Base-by-base conservation (phyloP, 768 basidiomycete genomes). In the Crucibulum laeve region DNA sequence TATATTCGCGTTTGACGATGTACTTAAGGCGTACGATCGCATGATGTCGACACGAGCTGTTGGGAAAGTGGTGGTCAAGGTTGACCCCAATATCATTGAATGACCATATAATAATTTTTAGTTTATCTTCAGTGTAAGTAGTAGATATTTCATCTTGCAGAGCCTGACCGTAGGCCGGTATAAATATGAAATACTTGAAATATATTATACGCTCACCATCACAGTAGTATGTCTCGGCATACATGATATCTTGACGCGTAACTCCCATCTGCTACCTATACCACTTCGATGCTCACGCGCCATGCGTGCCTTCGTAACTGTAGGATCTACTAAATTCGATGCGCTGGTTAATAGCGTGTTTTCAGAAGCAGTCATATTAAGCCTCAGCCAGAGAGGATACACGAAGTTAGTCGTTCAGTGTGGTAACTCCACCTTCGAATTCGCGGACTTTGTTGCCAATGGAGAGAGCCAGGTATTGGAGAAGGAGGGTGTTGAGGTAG, bases 281-380 rank as follows among this genome's bases (percentile, higher is more conserved):
- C n/a, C n/a, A n/a, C n/a, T n/a, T n/a, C n/a, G n/a, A n/a, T n/a
- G n/a, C n/a, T n/a, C n/a, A n/a, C n/a, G n/a, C n/a, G 19, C 18
- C 48, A 76, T 77, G 74, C 65, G 63, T 47, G 71, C 72, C 40
- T 83, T 97, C 62, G 75, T 91, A 49, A 94, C 93, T 3, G 87
- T 97, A 44, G 93, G 93, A 46, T 93, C 93, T 17, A 95, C 92
- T 15, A 71, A 74, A 54, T 96, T 95, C 67, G 84, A 92, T 60
- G 60, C 70, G 10, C 78, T 97, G 50, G 77, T 89, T 42, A 66
- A 80, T 48, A 60, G 71, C 17, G 71, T 74, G 14, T 68, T 91
- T 45, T 77, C 80, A 14, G 62, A 70, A 4, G 56, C 69, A n/a
- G 77, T 86, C 21, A 70, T 92, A 28, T 51, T 60, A n/a, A 67